A percentile compares a stretch with the other conserved stretches of the same genome.
Evolutionary conservation across 2,329 filamentous ascomycete species (phyloP).

Genomic region (Thermoascus crustaceus): DNA sequence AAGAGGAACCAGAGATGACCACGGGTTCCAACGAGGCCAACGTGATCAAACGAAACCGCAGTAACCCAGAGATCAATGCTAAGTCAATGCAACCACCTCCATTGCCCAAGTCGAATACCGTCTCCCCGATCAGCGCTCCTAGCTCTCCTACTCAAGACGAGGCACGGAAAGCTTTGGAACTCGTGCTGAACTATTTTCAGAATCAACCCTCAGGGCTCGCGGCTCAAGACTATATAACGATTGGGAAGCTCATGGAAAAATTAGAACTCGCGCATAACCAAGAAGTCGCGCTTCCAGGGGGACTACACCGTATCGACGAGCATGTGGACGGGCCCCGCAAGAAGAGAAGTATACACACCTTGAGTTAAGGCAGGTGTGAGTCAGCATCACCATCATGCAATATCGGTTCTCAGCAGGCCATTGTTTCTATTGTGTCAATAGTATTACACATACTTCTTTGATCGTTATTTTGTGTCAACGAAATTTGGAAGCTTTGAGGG

Average conservation of each 20-base stretch:
- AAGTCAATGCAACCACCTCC: slow-evolving; percentile 33
- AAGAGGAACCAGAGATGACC: slow-evolving; percentile 31
- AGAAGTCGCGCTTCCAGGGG: slow-evolving; percentile 32
- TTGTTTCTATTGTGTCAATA: slow-evolving; percentile 7
- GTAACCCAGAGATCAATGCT: slow-evolving; percentile 37
- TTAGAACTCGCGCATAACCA: slow-evolving; percentile 58
- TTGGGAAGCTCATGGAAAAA: slow-evolving; percentile 80
- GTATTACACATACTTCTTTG: slow-evolving; percentile 10
- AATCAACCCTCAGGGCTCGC: slow-evolving; percentile 61
- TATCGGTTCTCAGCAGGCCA: too few relatives aligned
- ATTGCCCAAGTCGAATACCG: slow-evolving; percentile 30
- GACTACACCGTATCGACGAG: slow-evolving; percentile 37
- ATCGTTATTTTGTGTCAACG: slow-evolving; percentile 4
- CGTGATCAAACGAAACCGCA: slow-evolving; percentile 37
- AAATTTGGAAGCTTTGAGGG: slow-evolving; percentile 6
- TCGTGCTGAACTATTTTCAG: slow-evolving; percentile 74
- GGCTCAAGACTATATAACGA: slow-evolving; percentile 69
- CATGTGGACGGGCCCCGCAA: slow-evolving; percentile 34
- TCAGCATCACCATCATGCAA: too few relatives aligned
- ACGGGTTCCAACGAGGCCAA: slow-evolving; percentile 21
- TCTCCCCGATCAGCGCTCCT: slow-evolving; percentile 49
- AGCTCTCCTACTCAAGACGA: slow-evolving; percentile 74
- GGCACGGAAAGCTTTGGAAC: slow-evolving; percentile 70
- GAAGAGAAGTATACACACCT: slow-evolving; percentile 40
- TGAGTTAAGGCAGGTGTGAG: slow-evolving; percentile 26